phyloP scores from a whole-genome alignment of 768 basidiomycete genomes.

The Strobilomyces dryophilus region DNA sequence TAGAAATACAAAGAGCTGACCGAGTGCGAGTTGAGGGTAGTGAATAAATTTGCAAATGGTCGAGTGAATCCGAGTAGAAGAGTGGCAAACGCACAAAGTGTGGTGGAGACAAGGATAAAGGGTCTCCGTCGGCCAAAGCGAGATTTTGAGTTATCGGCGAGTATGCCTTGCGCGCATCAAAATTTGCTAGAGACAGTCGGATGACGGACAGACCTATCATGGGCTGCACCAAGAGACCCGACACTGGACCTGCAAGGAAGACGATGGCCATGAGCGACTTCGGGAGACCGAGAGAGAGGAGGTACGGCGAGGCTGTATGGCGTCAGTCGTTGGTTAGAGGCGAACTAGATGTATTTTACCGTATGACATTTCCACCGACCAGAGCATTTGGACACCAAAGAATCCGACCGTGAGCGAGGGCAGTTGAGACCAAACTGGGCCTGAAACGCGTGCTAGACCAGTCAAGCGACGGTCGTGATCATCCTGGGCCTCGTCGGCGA shows the following conservation, averaged over 20 bases:
- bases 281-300: constrained; percentile 81
- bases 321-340: not conserved
- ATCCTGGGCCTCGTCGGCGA: constrained; percentile 40
- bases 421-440: constrained; percentile 63
- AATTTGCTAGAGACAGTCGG: not conserved
- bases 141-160: constrained; percentile 83
- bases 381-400: constrained; percentile 83
- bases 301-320: constrained; percentile 71
- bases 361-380: constrained; percentile 95
- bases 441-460: constrained; percentile 57
- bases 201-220: constrained; percentile 57
- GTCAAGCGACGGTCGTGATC: constrained; percentile 37
- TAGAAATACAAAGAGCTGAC: not conserved
- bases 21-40: not conserved
- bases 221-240: constrained; percentile 88
- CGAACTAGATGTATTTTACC: constrained; percentile 33
- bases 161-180: constrained; percentile 38
- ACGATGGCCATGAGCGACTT: constrained; percentile 88
- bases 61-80: constrained; percentile 1
- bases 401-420: constrained; percentile 75
- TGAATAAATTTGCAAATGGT: constrained; percentile 4
- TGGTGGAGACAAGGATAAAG: constrained; percentile 72
- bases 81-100: constrained; percentile 58
- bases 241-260: constrained; percentile 88
- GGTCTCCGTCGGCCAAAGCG: constrained; percentile 83